Percentiles rank a stretch among this genome's conserved stretches.
Evolutionary conservation across 164 flowering plant species (phyloP).

Genomic region (Buxus sempervirens): DNA sequence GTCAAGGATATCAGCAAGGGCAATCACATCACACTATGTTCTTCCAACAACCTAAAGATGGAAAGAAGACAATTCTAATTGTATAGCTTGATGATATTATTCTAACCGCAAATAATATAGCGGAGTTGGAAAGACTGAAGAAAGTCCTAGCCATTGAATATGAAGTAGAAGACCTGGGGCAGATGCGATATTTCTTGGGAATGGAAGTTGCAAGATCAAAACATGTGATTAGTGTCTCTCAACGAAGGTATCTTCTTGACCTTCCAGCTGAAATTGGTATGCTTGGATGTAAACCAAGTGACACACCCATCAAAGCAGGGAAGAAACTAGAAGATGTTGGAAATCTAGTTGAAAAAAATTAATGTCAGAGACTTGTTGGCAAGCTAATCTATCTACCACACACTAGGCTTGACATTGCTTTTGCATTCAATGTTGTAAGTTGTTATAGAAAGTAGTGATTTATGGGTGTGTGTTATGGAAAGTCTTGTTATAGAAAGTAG

Average conservation of each 20-base stretch:
- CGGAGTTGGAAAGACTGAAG: not conserved
- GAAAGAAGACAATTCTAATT: not conserved
- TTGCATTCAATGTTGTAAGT: not conserved
- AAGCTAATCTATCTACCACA: not conserved
- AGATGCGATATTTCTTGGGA: not conserved
- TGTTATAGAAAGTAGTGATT: too few species aligned
- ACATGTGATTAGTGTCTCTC: not conserved
- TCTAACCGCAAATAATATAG: not conserved
- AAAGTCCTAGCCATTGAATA: not conserved
- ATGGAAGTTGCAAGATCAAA: not conserved
- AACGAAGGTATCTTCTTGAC: not conserved
- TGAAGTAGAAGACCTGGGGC: slow-evolving; percentile 1
- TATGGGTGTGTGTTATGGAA: too few species aligned
- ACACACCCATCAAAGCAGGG: not conserved
- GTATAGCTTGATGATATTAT: not conserved
- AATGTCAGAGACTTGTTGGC: not conserved
- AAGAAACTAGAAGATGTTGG: not conserved
- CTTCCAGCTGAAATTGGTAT: not conserved
- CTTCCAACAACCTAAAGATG: not conserved
- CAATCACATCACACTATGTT: slow-evolving; percentile 3
- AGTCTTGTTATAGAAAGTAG: too few species aligned
- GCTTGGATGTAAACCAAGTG: not conserved
- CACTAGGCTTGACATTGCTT: not conserved
- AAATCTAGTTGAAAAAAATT: not conserved
- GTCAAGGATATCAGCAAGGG: not conserved